A percentile compares a stretch with the other conserved stretches of the same genome.
Evolutionary conservation across 208 protist species (phyloP).

Genomic region (Trichomonas gallinae): DNA sequence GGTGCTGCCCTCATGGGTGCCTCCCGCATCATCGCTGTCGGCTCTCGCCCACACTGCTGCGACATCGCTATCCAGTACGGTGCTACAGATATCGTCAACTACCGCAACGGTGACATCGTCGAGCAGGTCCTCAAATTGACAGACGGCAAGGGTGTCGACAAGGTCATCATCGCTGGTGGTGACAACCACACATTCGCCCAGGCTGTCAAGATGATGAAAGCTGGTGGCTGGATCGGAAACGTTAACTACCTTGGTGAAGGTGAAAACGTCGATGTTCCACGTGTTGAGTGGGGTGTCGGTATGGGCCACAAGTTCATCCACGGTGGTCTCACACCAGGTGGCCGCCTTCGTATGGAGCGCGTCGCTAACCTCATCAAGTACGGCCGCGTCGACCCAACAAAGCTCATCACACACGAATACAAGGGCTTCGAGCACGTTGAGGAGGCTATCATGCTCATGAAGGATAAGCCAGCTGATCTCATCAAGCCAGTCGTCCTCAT

Average conservation of each 20-base stretch:
- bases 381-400: neutral
- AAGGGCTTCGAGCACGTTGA: neutral
- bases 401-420: neutral
- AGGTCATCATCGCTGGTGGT: conserved; percentile 12
- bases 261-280: neutral
- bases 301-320: neutral
- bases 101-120: neutral
- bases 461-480: neutral
- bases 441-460: neutral
- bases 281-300: conserved; percentile 3
- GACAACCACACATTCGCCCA: neutral
- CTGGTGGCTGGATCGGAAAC: neutral
- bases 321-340: conserved; percentile 19
- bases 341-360: neutral
- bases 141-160: neutral
- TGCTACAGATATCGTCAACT: conserved; percentile 7
- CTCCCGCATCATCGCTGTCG: neutral
- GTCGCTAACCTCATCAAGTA: neutral
- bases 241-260: conserved; percentile 6
- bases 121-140: neutral
- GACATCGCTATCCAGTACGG: neutral
- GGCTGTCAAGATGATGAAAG: neutral
- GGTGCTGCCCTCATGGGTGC: neutral
- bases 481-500: conserved; percentile 1
- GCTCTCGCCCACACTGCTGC: neutral